Percentiles rank a stretch among this genome's conserved stretches.
These are phyloP conservation scores for Aspergillus kassunensis DNA, from an alignment of 495 filamentous ascomycete genomes.

Conservation along the genomic window DNA sequence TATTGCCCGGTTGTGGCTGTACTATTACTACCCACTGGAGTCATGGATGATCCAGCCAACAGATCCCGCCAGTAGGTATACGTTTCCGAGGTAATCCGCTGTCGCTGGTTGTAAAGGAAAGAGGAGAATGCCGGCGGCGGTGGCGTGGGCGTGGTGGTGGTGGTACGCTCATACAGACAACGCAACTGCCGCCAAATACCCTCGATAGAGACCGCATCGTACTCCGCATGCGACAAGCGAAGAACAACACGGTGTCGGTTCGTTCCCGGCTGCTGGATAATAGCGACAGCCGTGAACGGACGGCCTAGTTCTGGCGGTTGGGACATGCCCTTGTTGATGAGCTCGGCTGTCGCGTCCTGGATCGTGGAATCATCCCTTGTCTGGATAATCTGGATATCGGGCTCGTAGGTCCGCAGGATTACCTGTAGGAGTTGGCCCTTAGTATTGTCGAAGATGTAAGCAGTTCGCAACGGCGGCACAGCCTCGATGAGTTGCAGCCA, in stretches of 20 bases:
- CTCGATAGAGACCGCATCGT: constrained; percentile 66
- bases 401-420: constrained; percentile 51
- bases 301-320: constrained; percentile 54
- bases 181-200: constrained; percentile 54
- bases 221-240: constrained; percentile 69
- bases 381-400: constrained; percentile 48
- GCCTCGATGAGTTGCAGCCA: constrained; percentile 40
- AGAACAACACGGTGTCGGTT: constrained; percentile 55
- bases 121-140: too few species aligned
- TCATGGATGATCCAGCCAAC: constrained; percentile 43
- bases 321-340: constrained; percentile 46
- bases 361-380: constrained; percentile 49
- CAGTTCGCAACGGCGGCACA: constrained; percentile 65
- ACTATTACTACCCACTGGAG: constrained; percentile 37
- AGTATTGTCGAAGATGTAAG: constrained; percentile 60
- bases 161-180: constrained; percentile 44
- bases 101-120: constrained; percentile 56
- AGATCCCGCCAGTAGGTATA: constrained; percentile 48
- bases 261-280: constrained; percentile 46
- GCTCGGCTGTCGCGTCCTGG: constrained; percentile 43
- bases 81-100: constrained; percentile 45
- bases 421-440: constrained; percentile 55
- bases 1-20: constrained; percentile 34
- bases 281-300: constrained; percentile 57
- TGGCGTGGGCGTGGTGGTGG: constrained; percentile 31